Conservation (phyloP, 202 grass and related monocot genomes). For the Saccharum hybrid region DNA sequence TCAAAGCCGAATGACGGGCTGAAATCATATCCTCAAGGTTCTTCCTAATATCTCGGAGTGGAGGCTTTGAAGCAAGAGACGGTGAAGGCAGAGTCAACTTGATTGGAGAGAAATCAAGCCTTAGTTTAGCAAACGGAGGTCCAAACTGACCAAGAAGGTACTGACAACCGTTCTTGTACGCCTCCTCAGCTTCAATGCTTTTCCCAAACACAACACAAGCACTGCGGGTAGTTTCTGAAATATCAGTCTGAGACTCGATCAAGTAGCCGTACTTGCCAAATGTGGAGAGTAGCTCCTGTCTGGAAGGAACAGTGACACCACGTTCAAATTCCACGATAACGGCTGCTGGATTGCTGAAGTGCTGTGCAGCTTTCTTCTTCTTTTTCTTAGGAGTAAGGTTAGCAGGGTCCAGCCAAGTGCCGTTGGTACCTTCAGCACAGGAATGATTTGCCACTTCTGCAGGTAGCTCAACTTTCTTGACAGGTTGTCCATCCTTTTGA, state of each 20-base stretch:
- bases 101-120: slow-evolving; percentile 68
- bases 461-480: slow-evolving; percentile 41
- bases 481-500: slow-evolving; percentile 37
- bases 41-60: slow-evolving; percentile 70
- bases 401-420: slow-evolving; percentile 8
- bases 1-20: slow-evolving; percentile 42
- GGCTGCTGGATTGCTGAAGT: slow-evolving; percentile 65
- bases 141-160: slow-evolving; percentile 66
- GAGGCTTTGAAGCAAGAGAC: slow-evolving; percentile 42
- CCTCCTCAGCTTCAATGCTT: slow-evolving; percentile 68
- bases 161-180: slow-evolving; percentile 43
- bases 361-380: slow-evolving; percentile 43
- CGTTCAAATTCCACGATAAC: slow-evolving; percentile 62
- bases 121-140: slow-evolving; percentile 55
- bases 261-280: slow-evolving; percentile 78
- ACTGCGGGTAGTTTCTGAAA: slow-evolving; percentile 43
- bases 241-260: slow-evolving; percentile 63
- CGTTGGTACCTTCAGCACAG: slow-evolving; percentile 29
- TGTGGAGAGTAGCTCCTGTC: slow-evolving; percentile 61
- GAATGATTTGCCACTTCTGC: slow-evolving; percentile 18
- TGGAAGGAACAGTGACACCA: slow-evolving; percentile 60
- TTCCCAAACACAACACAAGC: slow-evolving; percentile 83
- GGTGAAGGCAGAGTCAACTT: slow-evolving; percentile 42
- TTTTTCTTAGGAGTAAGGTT: slow-evolving; percentile 52
- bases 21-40: slow-evolving; percentile 90